Evolutionary conservation across 208 protist genomes (phyloP), one percentile per base, ranked within the genome.

Genomic region (Leishmania aethiopica): DNA sequence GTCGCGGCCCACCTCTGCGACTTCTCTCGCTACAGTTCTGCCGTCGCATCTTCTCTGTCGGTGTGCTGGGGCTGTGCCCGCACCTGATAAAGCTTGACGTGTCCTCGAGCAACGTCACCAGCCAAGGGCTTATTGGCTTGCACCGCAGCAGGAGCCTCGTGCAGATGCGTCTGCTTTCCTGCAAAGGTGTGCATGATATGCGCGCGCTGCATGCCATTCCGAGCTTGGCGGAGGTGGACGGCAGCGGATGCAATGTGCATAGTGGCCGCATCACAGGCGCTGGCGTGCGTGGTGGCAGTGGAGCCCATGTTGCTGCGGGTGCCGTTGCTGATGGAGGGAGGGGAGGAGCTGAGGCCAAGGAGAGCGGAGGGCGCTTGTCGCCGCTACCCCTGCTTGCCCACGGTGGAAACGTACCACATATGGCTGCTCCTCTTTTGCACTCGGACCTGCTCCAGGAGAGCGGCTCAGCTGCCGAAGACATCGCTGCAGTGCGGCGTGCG

Each of bases 21-120:
- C 45, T 82, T 6, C 71, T 82, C 19, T 82, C 79, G 28, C 35
- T 82, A 35, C 71, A 82, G 72, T 62, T 82, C n/a, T 82, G 71
- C 45, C 79, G 79, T n/a, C 4, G 22, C 67, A 77, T 77, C 59
- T 77, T 82, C 45, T 53, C 79, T 40, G 79, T 77, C 28, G 71
- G 79, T 8, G 79, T 62, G 70, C 71, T 82, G 17, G 79, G 79
- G 17, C 72, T 77, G 25, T 82, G 71, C 59, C 79, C 69, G 11
- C 47, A 74, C 47, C 71, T 77, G 17, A 77, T 59, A 45, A 82
- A 82, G 71, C 79, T 82, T 0, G 79, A 82, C 71, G 42, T 82
- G n/a, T 82, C 79, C 25, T 76, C 37, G 10, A 77, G 69, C 47
- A 82, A 82, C 71, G 79, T 82, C 4, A 82, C 79, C 8, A 77